A percentile compares a stretch with the other conserved stretches of the same genome.
phyloP scores from a whole-genome alignment of 768 basidiomycete species.

The Psilocybe tampanensis region DNA sequence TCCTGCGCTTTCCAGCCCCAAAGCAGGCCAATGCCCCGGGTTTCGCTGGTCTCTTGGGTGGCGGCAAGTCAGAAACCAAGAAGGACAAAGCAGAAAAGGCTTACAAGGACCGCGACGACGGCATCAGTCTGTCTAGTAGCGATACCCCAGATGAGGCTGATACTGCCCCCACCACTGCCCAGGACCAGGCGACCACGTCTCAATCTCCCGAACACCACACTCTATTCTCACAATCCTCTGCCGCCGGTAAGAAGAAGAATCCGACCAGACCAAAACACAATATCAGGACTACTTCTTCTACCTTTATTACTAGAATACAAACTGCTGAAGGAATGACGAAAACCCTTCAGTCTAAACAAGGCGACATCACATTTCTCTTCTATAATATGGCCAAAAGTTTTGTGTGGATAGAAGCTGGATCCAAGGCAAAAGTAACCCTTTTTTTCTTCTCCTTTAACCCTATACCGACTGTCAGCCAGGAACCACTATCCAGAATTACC shows the following conservation, averaged over 20 bases:
- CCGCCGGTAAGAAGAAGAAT: constrained; percentile 62
- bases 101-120: constrained; percentile 61
- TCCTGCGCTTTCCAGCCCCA: constrained; percentile 60
- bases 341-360: constrained; percentile 73
- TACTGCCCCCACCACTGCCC: constrained; percentile 36
- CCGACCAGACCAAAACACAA: constrained; percentile 84
- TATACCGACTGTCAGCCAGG: constrained; percentile 47
- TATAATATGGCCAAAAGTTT: constrained; percentile 87
- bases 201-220: constrained; percentile 48
- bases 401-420: constrained; percentile 86
- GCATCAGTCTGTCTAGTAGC: constrained; percentile 79
- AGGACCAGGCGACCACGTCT: constrained; percentile 43
- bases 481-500: constrained; percentile 81
- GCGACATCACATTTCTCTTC: constrained; percentile 85
- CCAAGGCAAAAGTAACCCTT: constrained; percentile 72
- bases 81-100: constrained; percentile 56
- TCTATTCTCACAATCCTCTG: constrained; percentile 57
- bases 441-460: not conserved
- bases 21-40: constrained; percentile 61
- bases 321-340: constrained; percentile 76
- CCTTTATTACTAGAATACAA: constrained; percentile 88
- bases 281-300: constrained; percentile 87
- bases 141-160: constrained; percentile 70
- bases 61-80: constrained; percentile 66
- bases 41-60: constrained; percentile 68